Evolutionary conservation across 345 rosid genomes (phyloP), one percentile per base, ranked within the genome.

Genomic region (Ailanthus altissimus): DNA sequence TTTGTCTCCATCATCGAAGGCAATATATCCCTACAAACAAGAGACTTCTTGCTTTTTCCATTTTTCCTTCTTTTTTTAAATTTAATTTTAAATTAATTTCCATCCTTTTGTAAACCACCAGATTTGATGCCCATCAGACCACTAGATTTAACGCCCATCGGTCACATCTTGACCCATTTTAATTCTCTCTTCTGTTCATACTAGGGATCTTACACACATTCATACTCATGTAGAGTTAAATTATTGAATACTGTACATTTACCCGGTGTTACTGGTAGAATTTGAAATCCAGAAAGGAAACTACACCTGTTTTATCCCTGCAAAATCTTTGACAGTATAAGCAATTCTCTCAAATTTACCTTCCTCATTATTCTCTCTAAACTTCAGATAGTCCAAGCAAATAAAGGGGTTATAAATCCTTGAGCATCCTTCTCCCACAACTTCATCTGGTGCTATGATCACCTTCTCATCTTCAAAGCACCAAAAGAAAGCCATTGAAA

Each of bases 261-360:
- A 11, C 14, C 26, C 16, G 54, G 63, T 28, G 65, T 5, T 23
- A 53, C 43, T 62, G 2, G 67, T 32, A 42, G 26, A 11, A 56
- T 14, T 20, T 15, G 1, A 64, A 62, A 5, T 66, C 23, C 60
- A 16, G 6, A 21, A 49, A 16, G 10, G 49, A 26, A 8, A 73
- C 64, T 64, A 16, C 16, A 16, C 32, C 53, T 71, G 74, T 60
- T 85, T 56, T 21, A 86, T 64, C 50, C 88, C 90, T 16, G 97
- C 93, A 81, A 92, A 92, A 82, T 86, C 94, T 46, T 85, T 86
- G 6, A 88, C 90, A 11, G 93, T 87, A 70, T 76, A 78, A 45
- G 88, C 87, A 53, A 91, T 86, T 79, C 79, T 91, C 83, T 93
- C 94, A 76, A 89, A 91, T 77, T 86, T 87, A 8, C 93, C 94